These are phyloP conservation scores for Suhomyces sp. DNA, from an alignment of 805 yeast species.

Conservation along the genomic window DNA sequence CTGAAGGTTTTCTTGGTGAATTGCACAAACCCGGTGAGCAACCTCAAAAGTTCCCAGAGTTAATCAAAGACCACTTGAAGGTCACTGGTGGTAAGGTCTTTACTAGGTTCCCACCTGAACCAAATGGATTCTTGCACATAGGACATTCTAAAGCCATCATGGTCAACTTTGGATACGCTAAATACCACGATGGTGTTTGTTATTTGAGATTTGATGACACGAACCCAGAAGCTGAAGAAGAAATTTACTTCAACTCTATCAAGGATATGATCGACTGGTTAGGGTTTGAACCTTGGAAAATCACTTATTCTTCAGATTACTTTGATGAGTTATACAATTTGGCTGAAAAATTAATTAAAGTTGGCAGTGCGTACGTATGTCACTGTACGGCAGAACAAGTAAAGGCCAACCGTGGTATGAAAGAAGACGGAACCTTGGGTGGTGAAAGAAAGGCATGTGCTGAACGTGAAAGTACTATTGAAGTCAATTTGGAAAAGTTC, in stretches of 20 bases:
- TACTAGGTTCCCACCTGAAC: constrained; percentile 98
- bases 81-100: constrained; percentile 79
- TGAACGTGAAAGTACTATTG: constrained; percentile 69
- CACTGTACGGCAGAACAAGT: constrained; percentile 92
- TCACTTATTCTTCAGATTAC: constrained; percentile 95
- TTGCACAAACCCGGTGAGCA: constrained; percentile 94
- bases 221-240: constrained; percentile 98
- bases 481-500: constrained; percentile 76
- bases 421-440: constrained; percentile 89
- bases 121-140: constrained; percentile 94
- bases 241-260: constrained; percentile 81
- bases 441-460: constrained; percentile 85
- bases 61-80: constrained; percentile 75
- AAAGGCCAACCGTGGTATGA: constrained; percentile 84
- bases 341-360: constrained; percentile 76
- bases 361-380: constrained; percentile 84
- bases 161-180: constrained; percentile 97
- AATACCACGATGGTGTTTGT: constrained; percentile 80
- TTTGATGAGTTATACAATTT: constrained; percentile 84
- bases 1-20: constrained; percentile 94
- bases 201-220: constrained; percentile 96
- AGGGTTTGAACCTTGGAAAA: constrained; percentile 90
- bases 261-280: constrained; percentile 86
- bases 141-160: constrained; percentile 98
- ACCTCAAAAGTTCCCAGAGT: constrained; percentile 84